These are phyloP conservation scores for Trypanosoma caninum DNA, from an alignment of 208 protist species.

Conservation along the genomic window DNA sequence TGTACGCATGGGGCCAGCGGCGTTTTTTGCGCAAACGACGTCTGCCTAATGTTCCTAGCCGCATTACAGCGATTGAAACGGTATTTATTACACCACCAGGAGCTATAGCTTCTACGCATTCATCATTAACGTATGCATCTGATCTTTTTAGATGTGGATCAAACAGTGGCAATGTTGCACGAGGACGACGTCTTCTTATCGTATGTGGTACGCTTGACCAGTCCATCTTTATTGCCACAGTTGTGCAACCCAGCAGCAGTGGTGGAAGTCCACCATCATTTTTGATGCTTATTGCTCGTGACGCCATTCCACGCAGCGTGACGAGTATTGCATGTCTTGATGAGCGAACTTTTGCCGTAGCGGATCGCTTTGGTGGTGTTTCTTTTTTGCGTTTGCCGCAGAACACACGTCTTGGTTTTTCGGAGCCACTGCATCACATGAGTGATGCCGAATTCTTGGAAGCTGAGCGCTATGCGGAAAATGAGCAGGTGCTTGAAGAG, in stretches of 20 bases:
- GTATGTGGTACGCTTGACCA: constrained; percentile 62
- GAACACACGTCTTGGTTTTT: constrained; percentile 48
- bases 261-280: constrained; percentile 31
- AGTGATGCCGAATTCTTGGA: constrained; percentile 48
- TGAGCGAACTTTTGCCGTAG: constrained; percentile 63
- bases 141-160: constrained; percentile 64
- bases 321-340: constrained; percentile 64
- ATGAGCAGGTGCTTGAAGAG: constrained; percentile 55
- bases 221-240: constrained; percentile 68
- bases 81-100: constrained; percentile 60
- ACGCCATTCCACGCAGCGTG: constrained; percentile 56
- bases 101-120: constrained; percentile 18
- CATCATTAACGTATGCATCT: constrained; percentile 16
- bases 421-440: constrained; percentile 52
- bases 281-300: constrained; percentile 55
- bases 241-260: constrained; percentile 42
- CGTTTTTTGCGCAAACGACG: constrained; percentile 65
- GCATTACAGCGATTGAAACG: constrained; percentile 76
- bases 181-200: constrained; percentile 62
- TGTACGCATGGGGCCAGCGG: constrained; percentile 69
- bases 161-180: constrained; percentile 27
- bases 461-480: constrained; percentile 35
- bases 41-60: constrained; percentile 53
- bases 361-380: constrained; percentile 69
- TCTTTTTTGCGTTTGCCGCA: constrained; percentile 58